A percentile compares a stretch with the other conserved stretches of the same genome.
Conservation (phyloP, 192 early-diverging fungal species). For the Spinellus fusiger region DNA sequence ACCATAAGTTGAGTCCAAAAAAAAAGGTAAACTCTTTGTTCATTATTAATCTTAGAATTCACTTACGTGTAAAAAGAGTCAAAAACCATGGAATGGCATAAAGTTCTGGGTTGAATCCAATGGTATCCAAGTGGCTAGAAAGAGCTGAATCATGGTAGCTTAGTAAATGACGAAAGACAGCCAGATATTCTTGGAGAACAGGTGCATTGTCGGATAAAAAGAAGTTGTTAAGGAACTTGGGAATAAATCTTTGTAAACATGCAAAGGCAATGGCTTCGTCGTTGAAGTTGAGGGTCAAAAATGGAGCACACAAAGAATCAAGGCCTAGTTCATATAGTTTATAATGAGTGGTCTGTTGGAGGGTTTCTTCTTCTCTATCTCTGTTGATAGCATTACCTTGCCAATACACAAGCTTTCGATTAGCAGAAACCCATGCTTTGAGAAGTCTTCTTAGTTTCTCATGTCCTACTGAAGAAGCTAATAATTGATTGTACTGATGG, state of each 20-base stretch:
- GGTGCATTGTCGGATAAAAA: slow-evolving; percentile 66
- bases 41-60: neutral
- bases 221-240: slow-evolving; percentile 61
- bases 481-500: slow-evolving; percentile 60
- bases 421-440: slow-evolving; percentile 56
- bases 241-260: slow-evolving; percentile 59
- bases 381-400: slow-evolving; percentile 47
- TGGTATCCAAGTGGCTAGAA: slow-evolving; percentile 51
- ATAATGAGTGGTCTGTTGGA: neutral
- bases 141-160: slow-evolving; percentile 73
- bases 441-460: slow-evolving; percentile 53
- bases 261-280: slow-evolving; percentile 68
- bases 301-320: slow-evolving; percentile 71
- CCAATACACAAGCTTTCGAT: slow-evolving; percentile 68
- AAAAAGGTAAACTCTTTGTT: neutral
- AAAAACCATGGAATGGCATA: slow-evolving; percentile 83
- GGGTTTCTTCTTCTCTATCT: neutral
- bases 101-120: slow-evolving; percentile 63
- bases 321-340: slow-evolving; percentile 44
- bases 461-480: slow-evolving; percentile 57
- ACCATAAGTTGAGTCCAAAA: slow-evolving; percentile 4
- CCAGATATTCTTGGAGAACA: slow-evolving; percentile 65
- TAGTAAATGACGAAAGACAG: slow-evolving; percentile 57
- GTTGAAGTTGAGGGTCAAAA: slow-evolving; percentile 69
- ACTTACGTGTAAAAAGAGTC: slow-evolving; percentile 76